Conservation (phyloP, 495 filamentous ascomycete genomes). For the Penicillium steckii region DNA sequence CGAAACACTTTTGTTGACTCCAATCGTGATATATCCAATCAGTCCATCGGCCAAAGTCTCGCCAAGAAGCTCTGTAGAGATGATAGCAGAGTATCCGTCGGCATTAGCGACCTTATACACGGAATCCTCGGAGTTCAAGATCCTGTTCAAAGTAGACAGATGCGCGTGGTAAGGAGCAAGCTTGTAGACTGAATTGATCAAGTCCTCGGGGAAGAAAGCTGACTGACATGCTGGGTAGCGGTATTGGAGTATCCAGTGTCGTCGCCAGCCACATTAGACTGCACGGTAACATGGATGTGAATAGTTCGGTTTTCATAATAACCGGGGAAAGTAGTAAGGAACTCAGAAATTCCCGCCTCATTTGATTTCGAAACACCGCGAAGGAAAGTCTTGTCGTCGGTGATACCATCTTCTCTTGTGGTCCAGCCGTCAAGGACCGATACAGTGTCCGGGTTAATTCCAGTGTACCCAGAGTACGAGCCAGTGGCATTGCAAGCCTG, state of each 20-base stretch:
- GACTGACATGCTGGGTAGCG: constrained; percentile 7
- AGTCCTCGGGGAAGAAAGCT: constrained; percentile 10
- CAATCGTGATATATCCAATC: constrained; percentile 12
- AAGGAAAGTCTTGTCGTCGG: constrained; percentile 12
- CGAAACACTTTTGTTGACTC: constrained; percentile 5
- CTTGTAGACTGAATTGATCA: constrained; percentile 10
- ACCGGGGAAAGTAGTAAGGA: constrained; percentile 12
- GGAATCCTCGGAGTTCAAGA: constrained; percentile 4
- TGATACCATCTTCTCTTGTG: constrained; percentile 2
- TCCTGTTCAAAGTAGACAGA: constrained; percentile 4
- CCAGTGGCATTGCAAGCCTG: constrained; percentile 15
- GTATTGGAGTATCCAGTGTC: constrained; percentile 5
- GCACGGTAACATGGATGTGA: constrained; percentile 11
- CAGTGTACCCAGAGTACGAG: constrained; percentile 9
- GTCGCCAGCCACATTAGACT: constrained; percentile 4
- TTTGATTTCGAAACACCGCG: constrained; percentile 10
- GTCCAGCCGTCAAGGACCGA: neutral
- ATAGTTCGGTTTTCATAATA: constrained; percentile 10
- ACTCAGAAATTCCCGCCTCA: constrained; percentile 9
- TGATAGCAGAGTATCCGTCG: constrained; percentile 7
- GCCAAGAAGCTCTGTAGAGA: constrained; percentile 5
- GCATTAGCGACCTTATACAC: neutral
- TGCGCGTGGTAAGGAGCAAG: constrained; percentile 10
- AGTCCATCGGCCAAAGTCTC: constrained; percentile 6
- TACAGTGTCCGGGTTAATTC: constrained; percentile 5